Evolutionary conservation across 371 early-diverging fungal genomes (phyloP).

Genomic region (Capillidium heterosporum): DNA sequence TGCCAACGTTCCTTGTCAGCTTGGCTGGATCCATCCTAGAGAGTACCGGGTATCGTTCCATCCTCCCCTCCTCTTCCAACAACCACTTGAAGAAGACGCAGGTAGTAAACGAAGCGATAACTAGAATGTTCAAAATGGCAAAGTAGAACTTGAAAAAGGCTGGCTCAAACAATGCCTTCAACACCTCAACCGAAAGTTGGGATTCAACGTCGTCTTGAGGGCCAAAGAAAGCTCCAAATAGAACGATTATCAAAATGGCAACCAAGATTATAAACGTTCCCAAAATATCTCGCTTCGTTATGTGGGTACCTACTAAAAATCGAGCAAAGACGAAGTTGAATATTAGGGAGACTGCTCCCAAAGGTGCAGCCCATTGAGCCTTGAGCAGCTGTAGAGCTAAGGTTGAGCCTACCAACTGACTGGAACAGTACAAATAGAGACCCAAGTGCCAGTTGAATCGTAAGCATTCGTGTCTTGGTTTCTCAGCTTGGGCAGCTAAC

Average conservation of each 20-base stretch:
- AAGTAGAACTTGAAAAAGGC: slow-evolving; percentile 44
- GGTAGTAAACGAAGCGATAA: slow-evolving; percentile 24
- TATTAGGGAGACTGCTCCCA: slow-evolving; percentile 46
- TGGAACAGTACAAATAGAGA: slow-evolving; percentile 35
- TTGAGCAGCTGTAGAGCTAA: slow-evolving; percentile 38
- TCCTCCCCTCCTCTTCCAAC: slow-evolving; percentile 18
- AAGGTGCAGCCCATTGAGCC: slow-evolving; percentile 55
- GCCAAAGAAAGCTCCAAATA: slow-evolving; percentile 23
- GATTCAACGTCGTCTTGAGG: slow-evolving; percentile 17
- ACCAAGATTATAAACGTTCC: slow-evolving; percentile 44
- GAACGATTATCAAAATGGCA: slow-evolving; percentile 42
- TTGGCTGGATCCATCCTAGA: slow-evolving; percentile 18
- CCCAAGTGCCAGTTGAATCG: slow-evolving; percentile 50
- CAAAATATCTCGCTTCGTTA: slow-evolving; percentile 36
- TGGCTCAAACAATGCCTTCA: slow-evolving; percentile 32
- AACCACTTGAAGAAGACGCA: slow-evolving; percentile 38
- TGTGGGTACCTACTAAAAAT: slow-evolving; percentile 41
- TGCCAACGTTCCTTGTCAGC: slow-evolving; percentile 30
- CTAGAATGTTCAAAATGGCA: slow-evolving; percentile 30
- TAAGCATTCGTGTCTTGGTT: slow-evolving; percentile 37
- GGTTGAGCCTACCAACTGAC: slow-evolving; percentile 45
- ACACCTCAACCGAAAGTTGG: slow-evolving; percentile 27
- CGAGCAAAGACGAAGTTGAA: slow-evolving; percentile 53
- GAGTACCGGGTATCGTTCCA: slow-evolving; percentile 16
- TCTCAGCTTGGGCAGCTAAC: slow-evolving; percentile 23